Evolutionary conservation across 2,329 filamentous ascomycete genomes (phyloP), one percentile per base, ranked within the genome.

Genomic region (Onygena corvina): DNA sequence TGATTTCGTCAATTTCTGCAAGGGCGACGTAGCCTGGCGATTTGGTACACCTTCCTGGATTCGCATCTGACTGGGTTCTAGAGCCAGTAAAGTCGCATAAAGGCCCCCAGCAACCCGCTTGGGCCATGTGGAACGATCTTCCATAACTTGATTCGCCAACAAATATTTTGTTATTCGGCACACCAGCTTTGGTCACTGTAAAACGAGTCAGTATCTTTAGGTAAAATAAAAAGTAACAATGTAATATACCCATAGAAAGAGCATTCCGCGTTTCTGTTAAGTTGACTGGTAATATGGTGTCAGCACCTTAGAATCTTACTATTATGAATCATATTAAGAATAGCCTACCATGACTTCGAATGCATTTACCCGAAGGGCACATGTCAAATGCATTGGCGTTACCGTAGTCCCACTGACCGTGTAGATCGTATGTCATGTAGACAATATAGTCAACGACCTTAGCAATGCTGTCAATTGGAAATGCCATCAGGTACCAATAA

Each of bases 161-260:
- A 9, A 62, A 33, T 30, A 70, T 34, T 52, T 64, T 64, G 27
- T 58, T 56, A 0, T 56, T 46, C 1, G 59, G 54, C 0, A 69
- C 67, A 4, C 65, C 66, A 1, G 67, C 66, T 52, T 70, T 69
- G 5, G 60, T 62, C 38, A 64, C 30, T n/a, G n/a, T n/a, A n/a
- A n/a, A n/a, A n/a, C n/a, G n/a, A n/a, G n/a, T n/a, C n/a, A n/a
- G n/a, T n/a, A n/a, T n/a, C n/a, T n/a, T n/a, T n/a, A n/a, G n/a
- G n/a, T n/a, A n/a, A n/a, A n/a, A n/a, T n/a, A n/a, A n/a, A n/a
- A n/a, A n/a, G n/a, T n/a, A n/a, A n/a, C n/a, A n/a, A n/a, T n/a
- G n/a, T n/a, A n/a, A n/a, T n/a, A n/a, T n/a, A n/a, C n/a, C n/a
- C 40, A 45, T 45, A 29, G 61, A 51, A 11, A 71, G 55, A 0